Evolutionary conservation across 2,329 filamentous ascomycete genomes (phyloP), one percentile per base, ranked within the genome.

Genomic region (Curvularia verruculosa): DNA sequence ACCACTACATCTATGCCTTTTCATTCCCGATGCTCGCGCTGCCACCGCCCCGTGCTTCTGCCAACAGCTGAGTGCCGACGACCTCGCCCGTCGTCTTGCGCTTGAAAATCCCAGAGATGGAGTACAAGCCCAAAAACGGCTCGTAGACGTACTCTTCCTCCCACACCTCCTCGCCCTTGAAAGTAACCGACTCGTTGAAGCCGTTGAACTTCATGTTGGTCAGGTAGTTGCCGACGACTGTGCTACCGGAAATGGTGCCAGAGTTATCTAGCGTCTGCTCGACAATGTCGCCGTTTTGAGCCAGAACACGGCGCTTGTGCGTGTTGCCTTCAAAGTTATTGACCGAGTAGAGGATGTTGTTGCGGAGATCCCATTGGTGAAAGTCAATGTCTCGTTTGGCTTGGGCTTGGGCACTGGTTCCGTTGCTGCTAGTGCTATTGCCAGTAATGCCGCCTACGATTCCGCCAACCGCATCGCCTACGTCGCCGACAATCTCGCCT

Each of bases 281-380:
- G 52, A 83, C 77, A 47, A 86, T 80, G 55, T 77, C 79, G 39
- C 84, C 84, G 60, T 83, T 81, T 70, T 86, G 84, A 4, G 78
- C 80, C 6, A 86, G 75, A 6, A 85, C 73, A 39, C 83, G 82
- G 70, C 87, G 86, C 34, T 82, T 85, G 72, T 78, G 70, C 41
- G 74, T 73, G 56, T 82, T 79, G 18, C 84, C 84, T 13, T 77
- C 77, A 70, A 85, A 87, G 76, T 87, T 81, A 74, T 87, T 86
- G 69, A 85, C 72, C 26, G 82, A 84, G 74, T 85, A 87, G 31
- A 88, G 80, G 58, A 87, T 83, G 68, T 85, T 85, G 74, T 86
- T 78, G 53, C 77, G 75, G 40, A 86, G 73, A 45, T 84, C 80
- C 72, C 81, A 83, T 56, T 75, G 71, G 41, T 70, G 66, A 34